These are phyloP conservation scores for Domatiomyces catenatus DNA, from an alignment of 2,329 filamentous ascomycete genomes.

Conservation along the genomic window DNA sequence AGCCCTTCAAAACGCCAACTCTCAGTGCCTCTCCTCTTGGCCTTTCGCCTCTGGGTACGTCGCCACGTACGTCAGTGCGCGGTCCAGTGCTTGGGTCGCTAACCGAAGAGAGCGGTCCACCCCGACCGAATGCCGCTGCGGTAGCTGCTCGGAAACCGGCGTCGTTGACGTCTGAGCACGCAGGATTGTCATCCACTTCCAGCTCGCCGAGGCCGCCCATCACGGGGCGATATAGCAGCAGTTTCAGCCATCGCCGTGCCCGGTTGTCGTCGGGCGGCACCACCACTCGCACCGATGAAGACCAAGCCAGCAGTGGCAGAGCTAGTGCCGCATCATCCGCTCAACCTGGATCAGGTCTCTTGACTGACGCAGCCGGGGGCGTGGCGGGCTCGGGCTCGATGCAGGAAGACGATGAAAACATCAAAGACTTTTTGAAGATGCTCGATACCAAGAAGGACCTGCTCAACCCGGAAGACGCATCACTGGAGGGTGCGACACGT, in stretches of 20 bases:
- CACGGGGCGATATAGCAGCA: slow-evolving; percentile 79
- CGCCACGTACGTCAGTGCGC: slow-evolving; percentile 35
- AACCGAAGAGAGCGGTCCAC: slow-evolving; percentile 26
- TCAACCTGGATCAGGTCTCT: slow-evolving; percentile 61
- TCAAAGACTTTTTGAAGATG: slow-evolving; percentile 80
- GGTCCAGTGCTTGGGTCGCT: slow-evolving; percentile 23
- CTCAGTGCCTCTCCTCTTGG: slow-evolving; percentile 73
- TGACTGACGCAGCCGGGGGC: slow-evolving; percentile 47
- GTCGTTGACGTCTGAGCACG: slow-evolving; percentile 45
- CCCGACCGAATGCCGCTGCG: slow-evolving; percentile 25
- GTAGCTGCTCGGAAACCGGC: slow-evolving; percentile 23
- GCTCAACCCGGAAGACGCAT: slow-evolving; percentile 45
- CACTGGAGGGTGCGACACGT: slow-evolving; percentile 54
- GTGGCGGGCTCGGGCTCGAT: slow-evolving; percentile 49
- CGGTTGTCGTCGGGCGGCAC: slow-evolving; percentile 62
- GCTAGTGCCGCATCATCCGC: slow-evolving; percentile 37
- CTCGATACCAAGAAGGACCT: slow-evolving; percentile 82
- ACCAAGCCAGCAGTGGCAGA: slow-evolving; percentile 43
- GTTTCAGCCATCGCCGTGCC: slow-evolving; percentile 72
- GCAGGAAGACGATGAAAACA: slow-evolving; percentile 78
- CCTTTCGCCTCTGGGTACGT: slow-evolving; percentile 34
- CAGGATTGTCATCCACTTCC: slow-evolving; percentile 49
- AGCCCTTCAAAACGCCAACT: slow-evolving; percentile 91
- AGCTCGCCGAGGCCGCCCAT: slow-evolving; percentile 66
- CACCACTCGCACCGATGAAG: slow-evolving; percentile 37